Percentiles rank a stretch among this genome's conserved stretches.
phyloP scores from a whole-genome alignment of 164 flowering plant species.

The Magnolia sinica region DNA sequence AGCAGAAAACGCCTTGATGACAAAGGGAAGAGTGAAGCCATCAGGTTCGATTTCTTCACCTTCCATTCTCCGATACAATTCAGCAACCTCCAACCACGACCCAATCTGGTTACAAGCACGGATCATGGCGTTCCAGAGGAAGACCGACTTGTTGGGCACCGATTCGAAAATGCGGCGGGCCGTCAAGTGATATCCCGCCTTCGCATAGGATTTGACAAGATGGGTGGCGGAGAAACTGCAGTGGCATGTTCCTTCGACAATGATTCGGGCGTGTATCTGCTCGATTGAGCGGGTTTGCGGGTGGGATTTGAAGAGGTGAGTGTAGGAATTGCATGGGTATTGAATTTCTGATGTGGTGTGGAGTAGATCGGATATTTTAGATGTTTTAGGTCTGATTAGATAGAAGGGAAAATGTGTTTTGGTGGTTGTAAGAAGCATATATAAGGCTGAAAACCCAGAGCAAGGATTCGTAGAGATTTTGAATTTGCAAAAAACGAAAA shows the following conservation, averaged over 20 bases:
- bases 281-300: conserved; percentile 8
- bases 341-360: background rate
- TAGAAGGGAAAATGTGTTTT: background rate
- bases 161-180: conserved; percentile 21
- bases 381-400: background rate
- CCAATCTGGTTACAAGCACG: conserved; percentile 18
- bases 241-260: conserved; percentile 13
- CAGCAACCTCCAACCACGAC: conserved; percentile 19
- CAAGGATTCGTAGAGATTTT: background rate
- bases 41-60: conserved; percentile 20
- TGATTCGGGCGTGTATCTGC: conserved; percentile 26
- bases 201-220: conserved; percentile 34
- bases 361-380: too few relatives aligned
- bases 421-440: background rate
- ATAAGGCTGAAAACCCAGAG: background rate
- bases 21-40: conserved; percentile 32
- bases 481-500: background rate
- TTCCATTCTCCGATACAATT: conserved; percentile 24
- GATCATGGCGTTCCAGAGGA: conserved; percentile 27
- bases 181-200: conserved; percentile 10
- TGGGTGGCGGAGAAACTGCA: conserved; percentile 27
- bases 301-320: conserved; percentile 18
- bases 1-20: conserved; percentile 24
- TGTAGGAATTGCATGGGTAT: conserved; percentile 11
- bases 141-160: conserved; percentile 16